Evolutionary conservation across 371 early-diverging fungal species (phyloP).

Genomic region (Mucor irregularis): DNA sequence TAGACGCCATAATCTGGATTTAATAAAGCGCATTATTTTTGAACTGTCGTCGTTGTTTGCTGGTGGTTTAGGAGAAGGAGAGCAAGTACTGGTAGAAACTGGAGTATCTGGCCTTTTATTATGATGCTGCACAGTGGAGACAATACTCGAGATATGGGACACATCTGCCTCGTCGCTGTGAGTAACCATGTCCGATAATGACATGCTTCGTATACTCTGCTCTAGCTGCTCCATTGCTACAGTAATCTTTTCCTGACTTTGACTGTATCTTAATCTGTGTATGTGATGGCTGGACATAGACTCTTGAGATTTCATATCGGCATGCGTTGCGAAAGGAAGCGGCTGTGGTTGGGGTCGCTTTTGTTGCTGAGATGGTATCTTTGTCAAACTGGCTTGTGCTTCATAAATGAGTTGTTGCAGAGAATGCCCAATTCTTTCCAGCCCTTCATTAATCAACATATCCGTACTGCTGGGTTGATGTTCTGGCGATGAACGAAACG

Average conservation of each 20-base stretch:
- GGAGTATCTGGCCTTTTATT: too few species aligned
- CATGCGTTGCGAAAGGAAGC: too few species aligned
- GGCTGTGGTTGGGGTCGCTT: background rate
- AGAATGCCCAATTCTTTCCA: slow-evolving; percentile 12
- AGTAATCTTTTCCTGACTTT: slow-evolving; percentile 5
- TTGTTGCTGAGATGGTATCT: background rate
- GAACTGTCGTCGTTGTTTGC: too few species aligned
- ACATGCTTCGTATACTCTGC: slow-evolving; percentile 1
- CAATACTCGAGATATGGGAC: background rate
- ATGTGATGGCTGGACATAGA: background rate
- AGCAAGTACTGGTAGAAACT: too few species aligned
- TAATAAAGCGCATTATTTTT: too few species aligned
- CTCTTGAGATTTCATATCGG: too few species aligned
- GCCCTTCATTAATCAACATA: slow-evolving; percentile 6
- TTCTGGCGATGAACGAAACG: background rate
- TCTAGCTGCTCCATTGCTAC: slow-evolving; percentile 12
- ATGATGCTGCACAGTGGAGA: too few species aligned
- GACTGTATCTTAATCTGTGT: background rate
- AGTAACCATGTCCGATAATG: too few species aligned
- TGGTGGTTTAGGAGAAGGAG: too few species aligned
- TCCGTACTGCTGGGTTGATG: background rate
- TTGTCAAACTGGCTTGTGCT: slow-evolving; percentile 16
- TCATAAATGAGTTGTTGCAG: slow-evolving; percentile 14
- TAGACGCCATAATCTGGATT: too few species aligned
- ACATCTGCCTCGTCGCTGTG: background rate